Evolutionary conservation across 2,329 filamentous ascomycete species (phyloP).

Genomic region (Fusarium virguliforme): DNA sequence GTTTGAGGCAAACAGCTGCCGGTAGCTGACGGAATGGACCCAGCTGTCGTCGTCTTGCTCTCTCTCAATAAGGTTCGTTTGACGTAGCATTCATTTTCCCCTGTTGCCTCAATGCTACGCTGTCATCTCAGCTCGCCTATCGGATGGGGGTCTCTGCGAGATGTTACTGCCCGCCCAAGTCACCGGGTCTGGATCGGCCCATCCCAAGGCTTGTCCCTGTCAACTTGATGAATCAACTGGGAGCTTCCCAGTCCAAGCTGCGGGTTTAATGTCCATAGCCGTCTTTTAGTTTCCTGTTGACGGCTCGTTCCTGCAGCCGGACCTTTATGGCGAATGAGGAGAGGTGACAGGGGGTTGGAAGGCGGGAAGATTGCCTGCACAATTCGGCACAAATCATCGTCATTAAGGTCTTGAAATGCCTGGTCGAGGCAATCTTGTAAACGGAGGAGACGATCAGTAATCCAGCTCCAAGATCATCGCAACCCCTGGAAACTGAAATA

Average conservation of each 20-base stretch:
- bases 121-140: constrained; percentile 30
- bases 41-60: not conserved
- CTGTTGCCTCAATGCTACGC: constrained; percentile 22
- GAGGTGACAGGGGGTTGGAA: not conserved
- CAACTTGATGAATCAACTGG: constrained; percentile 13
- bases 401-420: not conserved
- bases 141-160: constrained; percentile 18
- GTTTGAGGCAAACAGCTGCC: constrained; percentile 4
- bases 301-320: constrained; percentile 24
- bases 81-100: constrained; percentile 7
- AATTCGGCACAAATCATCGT: not conserved
- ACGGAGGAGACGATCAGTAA: constrained; percentile 11
- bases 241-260: constrained; percentile 21
- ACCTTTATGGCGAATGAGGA: constrained; percentile 5
- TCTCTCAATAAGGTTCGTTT: constrained; percentile 6
- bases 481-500: constrained; percentile 9
- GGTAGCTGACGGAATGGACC: constrained; percentile 1
- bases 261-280: constrained; percentile 17
- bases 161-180: constrained; percentile 30
- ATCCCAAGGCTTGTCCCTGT: constrained; percentile 20
- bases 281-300: constrained; percentile 18
- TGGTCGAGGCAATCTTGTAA: not conserved
- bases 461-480: not conserved
- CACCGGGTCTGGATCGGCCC: constrained; percentile 35
- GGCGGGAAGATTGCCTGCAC: not conserved